phyloP scores from a whole-genome alignment of 306 rosid species.

The Vigna trinervia region DNA sequence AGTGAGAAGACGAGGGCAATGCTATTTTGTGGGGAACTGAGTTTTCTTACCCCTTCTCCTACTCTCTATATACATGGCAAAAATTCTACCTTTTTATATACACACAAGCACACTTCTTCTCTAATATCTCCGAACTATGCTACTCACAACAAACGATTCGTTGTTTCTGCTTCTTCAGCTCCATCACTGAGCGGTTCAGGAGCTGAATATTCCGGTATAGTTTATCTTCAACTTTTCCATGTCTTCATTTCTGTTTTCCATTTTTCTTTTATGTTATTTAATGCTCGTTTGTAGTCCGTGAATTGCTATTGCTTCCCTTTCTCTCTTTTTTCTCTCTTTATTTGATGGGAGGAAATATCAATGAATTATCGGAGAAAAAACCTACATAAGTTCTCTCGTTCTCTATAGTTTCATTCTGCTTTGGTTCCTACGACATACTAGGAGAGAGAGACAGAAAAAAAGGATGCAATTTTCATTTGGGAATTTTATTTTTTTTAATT shows the following conservation, averaged over 20 bases:
- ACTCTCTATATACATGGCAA: slow-evolving; percentile 29
- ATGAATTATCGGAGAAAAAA: not conserved
- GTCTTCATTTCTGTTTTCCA: not conserved
- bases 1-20: slow-evolving; percentile 26
- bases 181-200: slow-evolving; percentile 67
- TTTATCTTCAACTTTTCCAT: not conserved
- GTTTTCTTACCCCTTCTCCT: slow-evolving; percentile 34
- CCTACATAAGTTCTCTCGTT: not conserved
- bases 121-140: slow-evolving; percentile 13
- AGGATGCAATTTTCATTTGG: not conserved
- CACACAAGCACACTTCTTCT: slow-evolving; percentile 34
- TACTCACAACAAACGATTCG: slow-evolving; percentile 32
- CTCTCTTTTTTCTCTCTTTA: not conserved
- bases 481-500: not conserved
- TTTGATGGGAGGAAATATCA: not conserved
- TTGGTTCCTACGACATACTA: slow-evolving; percentile 12
- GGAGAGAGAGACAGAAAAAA: not conserved
- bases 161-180: slow-evolving; percentile 63
- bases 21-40: slow-evolving; percentile 39
- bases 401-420: slow-evolving; percentile 1
- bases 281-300: not conserved
- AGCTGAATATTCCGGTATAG: slow-evolving; percentile 66
- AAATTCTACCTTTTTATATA: slow-evolving; percentile 32
- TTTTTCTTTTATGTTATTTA: not conserved
- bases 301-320: not conserved